Evolutionary conservation across 768 basidiomycete genomes (phyloP).

Genomic region (Xerocomellus chrysenteron): DNA sequence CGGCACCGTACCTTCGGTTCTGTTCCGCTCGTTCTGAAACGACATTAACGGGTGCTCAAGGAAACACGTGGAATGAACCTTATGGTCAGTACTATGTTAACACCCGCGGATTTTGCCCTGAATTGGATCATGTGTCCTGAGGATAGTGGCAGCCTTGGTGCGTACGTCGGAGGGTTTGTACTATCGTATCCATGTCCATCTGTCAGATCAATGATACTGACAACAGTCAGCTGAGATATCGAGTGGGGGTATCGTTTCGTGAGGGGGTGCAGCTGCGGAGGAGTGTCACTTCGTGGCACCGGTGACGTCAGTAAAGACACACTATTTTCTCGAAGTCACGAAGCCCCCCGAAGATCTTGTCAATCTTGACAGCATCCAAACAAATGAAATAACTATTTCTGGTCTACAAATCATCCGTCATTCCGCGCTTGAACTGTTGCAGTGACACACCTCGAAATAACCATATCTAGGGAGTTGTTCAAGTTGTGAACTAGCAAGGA

Average conservation of each 20-base stretch:
- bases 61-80: conserved; percentile 44
- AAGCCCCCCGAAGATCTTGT: conserved; percentile 65
- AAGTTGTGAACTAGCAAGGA: conserved; percentile 1
- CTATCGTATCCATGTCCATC: conserved; percentile 65
- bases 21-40: conserved; percentile 76
- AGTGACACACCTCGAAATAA: conserved; percentile 59
- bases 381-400: conserved; percentile 84
- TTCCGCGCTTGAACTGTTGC: not conserved
- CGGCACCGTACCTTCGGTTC: conserved; percentile 69
- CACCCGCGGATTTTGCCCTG: conserved; percentile 45
- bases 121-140: conserved; percentile 88
- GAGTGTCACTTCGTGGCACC: not conserved
- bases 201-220: conserved; percentile 72
- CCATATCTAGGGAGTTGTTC: conserved; percentile 57
- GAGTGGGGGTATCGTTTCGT: conserved; percentile 52
- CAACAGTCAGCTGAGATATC: conserved; percentile 61
- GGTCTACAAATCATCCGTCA: conserved; percentile 44
- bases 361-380: conserved; percentile 60
- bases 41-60: not conserved
- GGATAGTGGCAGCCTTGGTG: conserved; percentile 65
- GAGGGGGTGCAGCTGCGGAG: conserved; percentile 18
- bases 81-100: conserved; percentile 64
- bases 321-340: conserved; percentile 53
- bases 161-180: conserved; percentile 61
- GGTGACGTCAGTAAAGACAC: conserved; percentile 1